Evolutionary conservation across 2,329 filamentous ascomycete genomes (phyloP).

Genomic region (Penicillium vulpinum): DNA sequence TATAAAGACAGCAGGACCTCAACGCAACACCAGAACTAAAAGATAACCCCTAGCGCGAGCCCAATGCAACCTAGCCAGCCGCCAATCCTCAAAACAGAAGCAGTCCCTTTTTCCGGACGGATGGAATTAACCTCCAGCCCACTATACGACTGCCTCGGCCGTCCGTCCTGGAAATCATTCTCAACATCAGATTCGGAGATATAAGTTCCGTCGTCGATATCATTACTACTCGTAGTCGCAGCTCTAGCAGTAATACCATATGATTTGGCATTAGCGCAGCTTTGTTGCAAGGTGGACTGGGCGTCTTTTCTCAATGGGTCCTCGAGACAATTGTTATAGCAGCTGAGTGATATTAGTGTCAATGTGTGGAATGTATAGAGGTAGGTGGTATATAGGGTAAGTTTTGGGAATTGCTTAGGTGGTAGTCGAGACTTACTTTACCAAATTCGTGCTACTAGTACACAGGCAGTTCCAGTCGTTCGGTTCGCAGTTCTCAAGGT

Average conservation of each 20-base stretch:
- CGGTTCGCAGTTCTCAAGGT: conserved; percentile 8
- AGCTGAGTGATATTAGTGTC: background rate
- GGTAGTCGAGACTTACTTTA: background rate
- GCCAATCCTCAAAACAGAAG: background rate
- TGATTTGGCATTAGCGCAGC: background rate
- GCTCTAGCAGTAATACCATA: background rate
- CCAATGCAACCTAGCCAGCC: conserved; percentile 6
- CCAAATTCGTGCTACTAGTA: conserved; percentile 1
- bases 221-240: background rate
- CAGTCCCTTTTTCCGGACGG: background rate
- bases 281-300: conserved; percentile 2
- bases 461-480: conserved; percentile 10
- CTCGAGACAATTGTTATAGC: conserved; percentile 9
- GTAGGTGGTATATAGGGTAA: no score
- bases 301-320: background rate
- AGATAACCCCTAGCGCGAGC: conserved; percentile 4
- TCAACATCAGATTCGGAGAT: background rate
- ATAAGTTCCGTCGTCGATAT: background rate
- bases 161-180: background rate
- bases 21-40: background rate
- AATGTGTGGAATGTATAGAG: background rate
- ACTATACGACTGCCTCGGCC: background rate
- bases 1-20: background rate
- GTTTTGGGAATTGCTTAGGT: background rate
- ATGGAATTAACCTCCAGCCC: background rate